Percentiles rank a stretch among this genome's conserved stretches.
Evolutionary conservation across 78 protist species (phyloP).

Genomic region (Diacronema lutheri): DNA sequence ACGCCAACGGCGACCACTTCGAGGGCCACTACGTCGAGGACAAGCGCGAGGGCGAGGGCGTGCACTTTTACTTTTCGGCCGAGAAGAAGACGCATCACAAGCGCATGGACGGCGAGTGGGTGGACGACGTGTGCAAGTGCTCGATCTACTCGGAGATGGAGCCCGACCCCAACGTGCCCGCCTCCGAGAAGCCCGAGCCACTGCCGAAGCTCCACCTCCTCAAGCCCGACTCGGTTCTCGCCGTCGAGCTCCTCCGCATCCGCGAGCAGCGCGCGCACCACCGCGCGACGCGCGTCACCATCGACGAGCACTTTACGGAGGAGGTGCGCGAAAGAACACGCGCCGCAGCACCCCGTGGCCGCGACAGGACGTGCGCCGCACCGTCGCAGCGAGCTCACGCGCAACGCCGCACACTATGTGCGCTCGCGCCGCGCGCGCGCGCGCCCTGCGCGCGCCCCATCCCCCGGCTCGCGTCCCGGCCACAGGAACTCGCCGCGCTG

Average conservation of each 20-base stretch:
- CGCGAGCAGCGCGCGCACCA: neutral
- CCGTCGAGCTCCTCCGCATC: neutral
- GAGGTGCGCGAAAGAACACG: too few relatives aligned
- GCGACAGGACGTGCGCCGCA: too few relatives aligned
- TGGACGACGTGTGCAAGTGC: neutral
- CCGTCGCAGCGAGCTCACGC: too few relatives aligned
- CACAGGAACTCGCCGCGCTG: neutral
- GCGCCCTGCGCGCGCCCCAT: too few relatives aligned
- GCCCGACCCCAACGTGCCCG: neutral
- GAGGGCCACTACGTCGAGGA: slow-evolving; percentile 13
- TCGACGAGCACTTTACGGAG: neutral
- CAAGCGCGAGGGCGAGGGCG: slow-evolving; percentile 15
- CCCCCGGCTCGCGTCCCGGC: too few relatives aligned
- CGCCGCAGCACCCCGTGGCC: too few relatives aligned
- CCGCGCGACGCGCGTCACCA: neutral
- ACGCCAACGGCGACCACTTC: slow-evolving; percentile 25
- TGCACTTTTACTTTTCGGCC: neutral
- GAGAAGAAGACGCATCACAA: neutral
- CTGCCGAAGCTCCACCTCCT: neutral
- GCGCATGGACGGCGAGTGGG: slow-evolving; percentile 21
- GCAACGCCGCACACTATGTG: too few relatives aligned
- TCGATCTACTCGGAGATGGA: neutral
- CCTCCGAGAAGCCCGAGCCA: neutral
- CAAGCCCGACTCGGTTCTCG: neutral
- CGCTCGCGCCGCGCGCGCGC: too few relatives aligned